A percentile compares a stretch with the other conserved stretches of the same genome.
Conservation (phyloP, 441 rosid species). For the Melastoma candidum region DNA sequence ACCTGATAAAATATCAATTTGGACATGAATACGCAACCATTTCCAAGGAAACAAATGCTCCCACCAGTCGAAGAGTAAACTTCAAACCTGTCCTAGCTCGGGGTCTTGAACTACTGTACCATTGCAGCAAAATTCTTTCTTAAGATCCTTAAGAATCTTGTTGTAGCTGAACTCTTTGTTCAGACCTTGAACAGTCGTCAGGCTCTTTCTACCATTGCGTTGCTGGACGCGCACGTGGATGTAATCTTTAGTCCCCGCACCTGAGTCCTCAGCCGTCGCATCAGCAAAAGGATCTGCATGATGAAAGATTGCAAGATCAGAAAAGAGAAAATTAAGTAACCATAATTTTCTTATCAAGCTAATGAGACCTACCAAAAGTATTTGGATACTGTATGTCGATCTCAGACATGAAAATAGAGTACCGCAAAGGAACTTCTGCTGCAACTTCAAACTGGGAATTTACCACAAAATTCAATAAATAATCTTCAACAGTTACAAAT, state of each 20-base stretch:
- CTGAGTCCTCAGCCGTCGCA: slow-evolving; percentile 15
- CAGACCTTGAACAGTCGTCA: slow-evolving; percentile 15
- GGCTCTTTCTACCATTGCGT: slow-evolving; percentile 18
- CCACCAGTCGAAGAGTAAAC: neutral
- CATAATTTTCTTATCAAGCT: neutral
- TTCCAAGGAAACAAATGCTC: neutral
- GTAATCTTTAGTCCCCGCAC: slow-evolving; percentile 15
- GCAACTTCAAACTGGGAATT: neutral
- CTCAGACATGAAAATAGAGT: slow-evolving; percentile 10
- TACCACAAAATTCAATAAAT: no score
- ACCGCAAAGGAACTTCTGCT: slow-evolving; percentile 7
- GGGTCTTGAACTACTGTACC: slow-evolving; percentile 16
- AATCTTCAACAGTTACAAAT: no score
- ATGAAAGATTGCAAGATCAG: neutral
- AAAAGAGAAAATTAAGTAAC: neutral
- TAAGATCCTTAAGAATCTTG: slow-evolving; percentile 15
- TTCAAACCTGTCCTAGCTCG: slow-evolving; percentile 12
- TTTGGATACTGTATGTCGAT: slow-evolving; percentile 4
- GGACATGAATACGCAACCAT: neutral
- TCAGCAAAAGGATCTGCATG: slow-evolving; percentile 13
- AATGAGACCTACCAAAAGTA: slow-evolving; percentile 5
- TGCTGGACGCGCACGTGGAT: slow-evolving; percentile 14
- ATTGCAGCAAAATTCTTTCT: slow-evolving; percentile 16
- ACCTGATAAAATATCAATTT: slow-evolving; percentile 21
- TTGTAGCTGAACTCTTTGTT: slow-evolving; percentile 13